These are phyloP conservation scores for Aspergillus caelatus DNA, from an alignment of 2,329 filamentous ascomycete species.

Conservation along the genomic window DNA sequence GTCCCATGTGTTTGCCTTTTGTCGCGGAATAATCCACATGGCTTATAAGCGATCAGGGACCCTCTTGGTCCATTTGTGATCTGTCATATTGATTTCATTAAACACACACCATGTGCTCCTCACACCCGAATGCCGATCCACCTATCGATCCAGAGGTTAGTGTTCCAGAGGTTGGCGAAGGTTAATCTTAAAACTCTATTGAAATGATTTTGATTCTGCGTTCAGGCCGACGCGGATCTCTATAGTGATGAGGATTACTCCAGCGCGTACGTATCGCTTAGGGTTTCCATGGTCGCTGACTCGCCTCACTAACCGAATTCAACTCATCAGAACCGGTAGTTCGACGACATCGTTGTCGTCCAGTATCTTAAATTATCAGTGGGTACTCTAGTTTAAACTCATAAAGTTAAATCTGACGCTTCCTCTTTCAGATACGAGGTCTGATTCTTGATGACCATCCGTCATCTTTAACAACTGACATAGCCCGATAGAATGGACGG, in stretches of 20 bases:
- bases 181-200: background rate
- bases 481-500: slow-evolving; percentile 24
- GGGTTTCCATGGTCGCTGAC: background rate
- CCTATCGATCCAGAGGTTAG: background rate
- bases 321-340: slow-evolving; percentile 10
- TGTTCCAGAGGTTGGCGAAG: background rate
- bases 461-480: background rate
- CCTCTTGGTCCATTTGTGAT: background rate
- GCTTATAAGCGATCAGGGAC: background rate
- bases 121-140: background rate
- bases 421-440: slow-evolving; percentile 15
- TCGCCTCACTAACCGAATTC: background rate
- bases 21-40: background rate
- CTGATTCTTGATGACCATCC: background rate
- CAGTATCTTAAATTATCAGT: slow-evolving; percentile 24
- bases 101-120: background rate
- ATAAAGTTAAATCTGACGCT: slow-evolving; percentile 1
- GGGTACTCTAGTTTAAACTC: background rate
- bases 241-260: slow-evolving; percentile 14
- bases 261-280: slow-evolving; percentile 8
- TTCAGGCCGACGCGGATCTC: slow-evolving; percentile 10
- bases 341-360: slow-evolving; percentile 21
- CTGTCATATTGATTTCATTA: background rate
- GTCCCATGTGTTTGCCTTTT: background rate
- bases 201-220: background rate